Evolutionary conservation across 2,329 filamentous ascomycete genomes (phyloP).

Genomic region (Colletotrichum sp.): DNA sequence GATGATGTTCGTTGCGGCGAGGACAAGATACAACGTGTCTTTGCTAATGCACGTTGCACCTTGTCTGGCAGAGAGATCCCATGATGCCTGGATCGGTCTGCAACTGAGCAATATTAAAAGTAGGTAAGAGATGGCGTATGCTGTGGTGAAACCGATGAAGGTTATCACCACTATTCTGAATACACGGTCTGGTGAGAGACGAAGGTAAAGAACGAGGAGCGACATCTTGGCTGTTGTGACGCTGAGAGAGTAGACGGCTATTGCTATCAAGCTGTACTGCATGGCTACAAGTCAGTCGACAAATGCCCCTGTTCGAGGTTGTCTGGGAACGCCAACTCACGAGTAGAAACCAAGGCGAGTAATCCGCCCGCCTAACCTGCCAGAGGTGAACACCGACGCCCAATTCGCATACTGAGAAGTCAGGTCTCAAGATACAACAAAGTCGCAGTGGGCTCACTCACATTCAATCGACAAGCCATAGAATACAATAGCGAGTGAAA

Average conservation of each 20-base stretch:
- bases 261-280: neutral
- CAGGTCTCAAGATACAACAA: accelerated
- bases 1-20: slow-evolving; percentile 16
- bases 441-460: accelerated
- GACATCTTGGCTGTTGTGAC: slow-evolving; percentile 22
- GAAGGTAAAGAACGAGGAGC: slow-evolving; percentile 18
- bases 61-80: neutral
- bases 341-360: neutral
- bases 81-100: slow-evolving; percentile 2
- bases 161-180: slow-evolving; percentile 34
- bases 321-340: neutral
- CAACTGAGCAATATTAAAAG: slow-evolving; percentile 24
- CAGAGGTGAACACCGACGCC: slow-evolving; percentile 12
- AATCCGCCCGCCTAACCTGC: slow-evolving; percentile 7
- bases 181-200: slow-evolving; percentile 28
- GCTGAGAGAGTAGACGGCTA: slow-evolving; percentile 12
- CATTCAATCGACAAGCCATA: neutral
- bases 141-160: slow-evolving; percentile 31
- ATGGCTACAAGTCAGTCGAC: neutral
- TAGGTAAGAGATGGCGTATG: slow-evolving; percentile 30
- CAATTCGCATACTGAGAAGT: neutral
- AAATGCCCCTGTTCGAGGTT: too few relatives aligned
- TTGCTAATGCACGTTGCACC: slow-evolving; percentile 7
- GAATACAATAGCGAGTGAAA: neutral
- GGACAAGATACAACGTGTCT: neutral